Evolutionary conservation across 1,284 basidiomycete genomes (phyloP).

Genomic region (Athelia sp.): DNA sequence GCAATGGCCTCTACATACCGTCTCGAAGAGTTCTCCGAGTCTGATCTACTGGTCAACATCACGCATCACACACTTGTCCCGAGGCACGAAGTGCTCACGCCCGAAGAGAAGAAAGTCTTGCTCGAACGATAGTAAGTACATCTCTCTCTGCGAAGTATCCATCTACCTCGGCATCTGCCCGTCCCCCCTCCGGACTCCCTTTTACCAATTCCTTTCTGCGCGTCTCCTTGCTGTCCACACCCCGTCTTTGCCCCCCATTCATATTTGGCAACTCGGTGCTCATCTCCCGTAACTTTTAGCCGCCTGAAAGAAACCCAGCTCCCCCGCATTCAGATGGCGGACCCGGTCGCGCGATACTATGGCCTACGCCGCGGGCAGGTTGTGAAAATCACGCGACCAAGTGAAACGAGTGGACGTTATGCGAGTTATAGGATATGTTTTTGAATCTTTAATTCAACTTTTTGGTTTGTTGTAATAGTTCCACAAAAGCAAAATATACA

Average conservation of each 20-base stretch:
- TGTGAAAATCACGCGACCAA: conserved; percentile 96
- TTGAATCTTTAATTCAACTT: too few relatives aligned
- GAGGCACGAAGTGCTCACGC: conserved; percentile 83
- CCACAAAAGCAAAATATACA: too few relatives aligned
- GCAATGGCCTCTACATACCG: conserved; percentile 84
- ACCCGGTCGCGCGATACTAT: conserved; percentile 98
- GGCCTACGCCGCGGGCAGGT: conserved; percentile 94
- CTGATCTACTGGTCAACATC: conserved; percentile 96
- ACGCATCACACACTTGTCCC: conserved; percentile 95
- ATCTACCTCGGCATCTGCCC: too few relatives aligned
- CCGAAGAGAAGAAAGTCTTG: conserved; percentile 84
- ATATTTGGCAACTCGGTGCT: too few relatives aligned
- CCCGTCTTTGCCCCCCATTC: too few relatives aligned
- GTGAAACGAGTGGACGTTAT: conserved; percentile 95
- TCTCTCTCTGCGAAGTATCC: conserved; percentile 8
- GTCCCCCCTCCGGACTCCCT: too few relatives aligned
- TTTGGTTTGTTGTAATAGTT: too few relatives aligned
- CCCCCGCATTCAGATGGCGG: conserved; percentile 92
- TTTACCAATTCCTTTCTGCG: too few relatives aligned
- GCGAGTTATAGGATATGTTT: conserved; percentile 91
- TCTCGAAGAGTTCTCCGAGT: conserved; percentile 95
- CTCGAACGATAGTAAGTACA: conserved; percentile 87
- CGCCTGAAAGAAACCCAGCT: conserved; percentile 98
- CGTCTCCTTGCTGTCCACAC: too few relatives aligned
- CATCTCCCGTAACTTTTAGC: conserved; percentile 44